phyloP scores from a whole-genome alignment of 163 green algal genomes.

The Scenedesmus sp. region DNA sequence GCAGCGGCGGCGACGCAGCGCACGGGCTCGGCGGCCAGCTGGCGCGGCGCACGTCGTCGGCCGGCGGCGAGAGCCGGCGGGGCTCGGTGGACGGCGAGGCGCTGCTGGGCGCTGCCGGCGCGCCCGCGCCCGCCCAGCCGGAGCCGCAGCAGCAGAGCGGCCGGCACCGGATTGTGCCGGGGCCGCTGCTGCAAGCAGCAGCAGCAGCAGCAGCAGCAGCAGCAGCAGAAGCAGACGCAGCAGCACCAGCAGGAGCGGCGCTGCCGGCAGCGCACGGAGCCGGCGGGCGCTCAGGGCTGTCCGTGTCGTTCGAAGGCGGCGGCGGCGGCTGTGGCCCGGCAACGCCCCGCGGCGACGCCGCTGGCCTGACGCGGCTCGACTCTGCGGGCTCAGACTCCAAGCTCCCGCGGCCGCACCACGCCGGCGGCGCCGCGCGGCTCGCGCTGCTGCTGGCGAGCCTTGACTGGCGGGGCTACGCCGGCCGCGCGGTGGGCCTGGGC shows the following conservation, averaged over 20 bases:
- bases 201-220: neutral
- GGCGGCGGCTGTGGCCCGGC: neutral
- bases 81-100: too few species aligned
- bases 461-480: conserved; percentile 23
- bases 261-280: neutral
- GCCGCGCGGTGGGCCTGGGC: conserved; percentile 26
- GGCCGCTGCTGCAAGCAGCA: neutral
- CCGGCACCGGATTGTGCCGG: neutral
- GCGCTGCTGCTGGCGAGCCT: conserved; percentile 4
- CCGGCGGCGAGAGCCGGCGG: too few species aligned
- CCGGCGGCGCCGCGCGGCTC: neutral
- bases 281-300: neutral
- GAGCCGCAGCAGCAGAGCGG: neutral
- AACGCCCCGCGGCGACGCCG: neutral
- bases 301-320: neutral
- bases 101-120: too few species aligned
- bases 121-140: too few species aligned
- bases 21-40: too few species aligned
- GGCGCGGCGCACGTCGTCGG: too few species aligned
- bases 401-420: conserved; percentile 5
- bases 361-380: neutral
- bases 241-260: neutral
- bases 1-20: too few species aligned
- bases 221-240: neutral
- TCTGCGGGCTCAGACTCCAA: conserved; percentile 40